Conservation (phyloP, 257 asterid genomes). For the Jasminum sambac region DNA sequence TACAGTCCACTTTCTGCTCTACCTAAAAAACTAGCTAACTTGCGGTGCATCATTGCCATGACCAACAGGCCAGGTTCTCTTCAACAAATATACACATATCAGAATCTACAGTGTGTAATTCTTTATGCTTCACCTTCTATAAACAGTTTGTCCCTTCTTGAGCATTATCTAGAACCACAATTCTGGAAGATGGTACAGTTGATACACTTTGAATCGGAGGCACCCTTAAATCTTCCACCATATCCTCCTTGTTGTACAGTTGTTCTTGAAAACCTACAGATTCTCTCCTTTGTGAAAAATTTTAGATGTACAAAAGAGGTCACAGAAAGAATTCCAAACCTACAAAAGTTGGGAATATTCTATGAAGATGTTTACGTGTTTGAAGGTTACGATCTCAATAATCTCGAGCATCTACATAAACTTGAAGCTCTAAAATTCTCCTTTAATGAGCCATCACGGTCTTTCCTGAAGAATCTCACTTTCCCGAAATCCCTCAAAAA, state of each 20-base stretch:
- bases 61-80: neutral
- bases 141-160: too few relatives aligned
- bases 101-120: neutral
- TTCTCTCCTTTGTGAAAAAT: neutral
- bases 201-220: neutral
- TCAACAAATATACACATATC: neutral
- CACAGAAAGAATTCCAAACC: slow-evolving; percentile 6
- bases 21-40: neutral
- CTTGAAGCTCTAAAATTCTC: neutral
- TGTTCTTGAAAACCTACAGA: slow-evolving; percentile 5
- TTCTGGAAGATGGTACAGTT: neutral
- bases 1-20: too few relatives aligned
- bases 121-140: neutral
- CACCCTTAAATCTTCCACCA: neutral
- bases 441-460: neutral
- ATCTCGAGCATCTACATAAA: neutral
- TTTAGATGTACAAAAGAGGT: slow-evolving; percentile 7
- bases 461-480: neutral
- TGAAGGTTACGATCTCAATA: neutral
- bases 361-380: neutral
- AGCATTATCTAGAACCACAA: neutral
- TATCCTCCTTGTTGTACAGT: neutral
- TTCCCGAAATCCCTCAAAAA: neutral
- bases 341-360: neutral
- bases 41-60: neutral